Conservation (phyloP, 1,139 yeast species). For the Blastobotrys elegans region DNA sequence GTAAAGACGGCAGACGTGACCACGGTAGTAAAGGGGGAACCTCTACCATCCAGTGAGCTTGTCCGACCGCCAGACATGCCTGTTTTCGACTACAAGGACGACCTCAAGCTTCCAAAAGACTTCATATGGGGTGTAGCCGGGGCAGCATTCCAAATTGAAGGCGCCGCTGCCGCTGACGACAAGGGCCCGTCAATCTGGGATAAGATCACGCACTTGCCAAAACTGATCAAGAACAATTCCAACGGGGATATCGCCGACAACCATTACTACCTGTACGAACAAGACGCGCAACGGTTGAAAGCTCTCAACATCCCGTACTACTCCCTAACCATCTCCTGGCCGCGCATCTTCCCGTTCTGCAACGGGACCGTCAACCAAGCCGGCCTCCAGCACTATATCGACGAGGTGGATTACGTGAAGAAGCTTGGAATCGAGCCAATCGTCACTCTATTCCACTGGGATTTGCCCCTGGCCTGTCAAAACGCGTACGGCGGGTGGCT, state of each 20-base stretch:
- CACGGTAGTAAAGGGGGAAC: conserved; percentile 15
- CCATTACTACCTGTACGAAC: conserved; percentile 35
- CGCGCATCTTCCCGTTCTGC: conserved; percentile 35
- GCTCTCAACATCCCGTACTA: conserved; percentile 37
- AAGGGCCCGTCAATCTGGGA: conserved; percentile 34
- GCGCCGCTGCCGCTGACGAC: conserved; percentile 35
- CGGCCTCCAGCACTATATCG: conserved; percentile 37
- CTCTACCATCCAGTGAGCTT: conserved; percentile 15
- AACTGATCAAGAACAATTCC: conserved; percentile 2
- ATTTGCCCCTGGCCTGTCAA: conserved; percentile 33
- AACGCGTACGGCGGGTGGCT: conserved; percentile 32
- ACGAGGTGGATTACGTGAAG: conserved; percentile 32
- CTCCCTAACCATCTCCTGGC: conserved; percentile 38
- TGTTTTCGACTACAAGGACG: conserved; percentile 20
- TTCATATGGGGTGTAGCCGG: conserved; percentile 15
- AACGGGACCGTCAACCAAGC: conserved; percentile 32
- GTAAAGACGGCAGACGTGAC: background rate
- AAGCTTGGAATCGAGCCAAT: conserved; percentile 34
- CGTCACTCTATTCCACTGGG: conserved; percentile 37
- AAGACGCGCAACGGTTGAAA: conserved; percentile 35
- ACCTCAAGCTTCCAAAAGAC: conserved; percentile 9
- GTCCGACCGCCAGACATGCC: conserved; percentile 20
- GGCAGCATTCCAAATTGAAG: conserved; percentile 33
- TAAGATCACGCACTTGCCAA: conserved; percentile 15
- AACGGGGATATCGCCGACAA: conserved; percentile 31